A percentile compares a stretch with the other conserved stretches of the same genome.
phyloP scores from a whole-genome alignment of 257 asterid genomes.

The Solanum pimpinellifolium region DNA sequence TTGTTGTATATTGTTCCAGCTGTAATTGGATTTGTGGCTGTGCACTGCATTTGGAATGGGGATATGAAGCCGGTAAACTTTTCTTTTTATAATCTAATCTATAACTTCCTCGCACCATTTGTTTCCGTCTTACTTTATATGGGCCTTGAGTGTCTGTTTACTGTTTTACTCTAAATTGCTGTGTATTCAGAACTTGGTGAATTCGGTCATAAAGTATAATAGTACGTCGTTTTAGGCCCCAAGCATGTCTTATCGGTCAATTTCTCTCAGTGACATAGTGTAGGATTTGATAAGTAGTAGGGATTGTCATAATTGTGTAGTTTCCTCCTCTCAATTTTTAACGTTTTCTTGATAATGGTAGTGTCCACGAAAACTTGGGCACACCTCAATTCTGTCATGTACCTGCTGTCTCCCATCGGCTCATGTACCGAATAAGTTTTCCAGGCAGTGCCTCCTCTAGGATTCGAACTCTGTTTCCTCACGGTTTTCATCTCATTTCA shows the following conservation, averaged over 20 bases:
- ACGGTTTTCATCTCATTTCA: background rate
- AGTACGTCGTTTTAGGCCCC: background rate
- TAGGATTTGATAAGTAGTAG: background rate
- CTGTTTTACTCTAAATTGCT: background rate
- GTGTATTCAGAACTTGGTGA: background rate
- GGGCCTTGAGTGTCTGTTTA: background rate
- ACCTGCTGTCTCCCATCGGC: background rate
- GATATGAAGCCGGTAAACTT: slow-evolving; percentile 61
- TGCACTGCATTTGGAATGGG: slow-evolving; percentile 77
- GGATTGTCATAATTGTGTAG: background rate
- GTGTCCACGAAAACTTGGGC: background rate
- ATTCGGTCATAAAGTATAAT: background rate
- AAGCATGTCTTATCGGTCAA: background rate
- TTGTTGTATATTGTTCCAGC: slow-evolving; percentile 82
- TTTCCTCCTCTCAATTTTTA: background rate
- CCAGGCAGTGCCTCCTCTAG: background rate
- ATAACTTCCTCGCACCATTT: background rate
- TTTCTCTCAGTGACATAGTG: background rate
- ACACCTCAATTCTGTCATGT: background rate
- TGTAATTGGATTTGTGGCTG: slow-evolving; percentile 82
- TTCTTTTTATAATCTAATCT: background rate
- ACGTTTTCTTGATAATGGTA: background rate
- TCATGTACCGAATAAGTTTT: background rate
- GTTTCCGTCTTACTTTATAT: background rate
- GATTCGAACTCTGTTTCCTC: background rate